Percentiles rank a stretch among this genome's conserved stretches.
These are phyloP conservation scores for Dendrostoma leiphaemia DNA, from an alignment of 2,329 filamentous ascomycete genomes.

Conservation along the genomic window DNA sequence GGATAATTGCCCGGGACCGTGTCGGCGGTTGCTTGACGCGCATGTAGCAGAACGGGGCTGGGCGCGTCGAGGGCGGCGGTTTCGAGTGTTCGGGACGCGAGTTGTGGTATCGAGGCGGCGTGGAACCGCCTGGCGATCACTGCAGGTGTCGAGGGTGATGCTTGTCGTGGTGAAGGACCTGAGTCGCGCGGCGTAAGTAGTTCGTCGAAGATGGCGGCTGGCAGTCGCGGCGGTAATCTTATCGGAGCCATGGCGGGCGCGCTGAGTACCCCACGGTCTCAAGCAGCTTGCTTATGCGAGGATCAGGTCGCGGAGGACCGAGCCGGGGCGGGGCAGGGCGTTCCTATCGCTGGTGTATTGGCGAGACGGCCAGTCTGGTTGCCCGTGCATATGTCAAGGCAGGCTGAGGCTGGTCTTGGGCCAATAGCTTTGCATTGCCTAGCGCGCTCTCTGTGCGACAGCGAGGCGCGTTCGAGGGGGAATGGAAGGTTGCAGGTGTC, in stretches of 20 bases:
- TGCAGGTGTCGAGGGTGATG: background rate
- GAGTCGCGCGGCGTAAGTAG: background rate
- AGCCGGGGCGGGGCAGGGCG: too few relatives aligned
- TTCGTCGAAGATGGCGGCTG: slow-evolving; percentile 3
- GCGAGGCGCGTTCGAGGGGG: background rate
- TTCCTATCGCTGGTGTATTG: background rate
- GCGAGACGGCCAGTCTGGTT: background rate
- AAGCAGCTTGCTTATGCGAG: background rate
- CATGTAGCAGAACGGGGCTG: slow-evolving; percentile 17
- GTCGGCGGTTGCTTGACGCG: slow-evolving; percentile 21
- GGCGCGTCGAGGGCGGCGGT: slow-evolving; percentile 11
- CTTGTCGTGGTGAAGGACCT: slow-evolving; percentile 9
- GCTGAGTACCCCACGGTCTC: background rate
- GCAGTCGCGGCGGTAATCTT: slow-evolving; percentile 3
- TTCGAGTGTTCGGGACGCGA: slow-evolving; percentile 3
- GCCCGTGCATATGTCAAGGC: background rate
- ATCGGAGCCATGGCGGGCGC: slow-evolving; percentile 12
- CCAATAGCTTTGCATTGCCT: slow-evolving; percentile 9
- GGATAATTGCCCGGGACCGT: slow-evolving; percentile 32
- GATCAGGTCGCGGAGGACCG: background rate
- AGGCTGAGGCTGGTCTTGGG: background rate
- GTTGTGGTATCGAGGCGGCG: background rate
- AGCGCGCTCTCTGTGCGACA: slow-evolving; percentile 1
- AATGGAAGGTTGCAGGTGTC: background rate
- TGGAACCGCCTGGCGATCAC: slow-evolving; percentile 3